Percentiles rank a stretch among this genome's conserved stretches.
Conservation (phyloP, 768 basidiomycete genomes). For the Tulasnella sp. region DNA sequence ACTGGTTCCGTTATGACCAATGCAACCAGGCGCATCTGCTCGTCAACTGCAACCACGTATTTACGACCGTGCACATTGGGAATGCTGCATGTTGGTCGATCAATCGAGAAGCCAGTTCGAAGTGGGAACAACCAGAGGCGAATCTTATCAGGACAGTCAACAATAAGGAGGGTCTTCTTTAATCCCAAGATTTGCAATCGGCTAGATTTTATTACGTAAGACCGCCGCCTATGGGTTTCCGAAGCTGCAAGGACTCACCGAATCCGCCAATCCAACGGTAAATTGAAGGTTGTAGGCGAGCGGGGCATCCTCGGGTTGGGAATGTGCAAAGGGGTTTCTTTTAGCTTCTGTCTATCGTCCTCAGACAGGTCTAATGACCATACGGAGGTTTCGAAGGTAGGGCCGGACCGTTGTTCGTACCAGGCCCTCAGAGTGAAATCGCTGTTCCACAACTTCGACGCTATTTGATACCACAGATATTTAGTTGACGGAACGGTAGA, state of each 20-base stretch:
- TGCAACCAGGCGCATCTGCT: conserved; percentile 54
- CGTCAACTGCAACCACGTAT: conserved; percentile 57
- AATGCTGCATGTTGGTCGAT: background rate
- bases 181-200: background rate
- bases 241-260: background rate
- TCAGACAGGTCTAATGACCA: background rate
- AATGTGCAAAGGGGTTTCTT: background rate
- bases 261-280: background rate
- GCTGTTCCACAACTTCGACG: background rate
- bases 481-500: too few species aligned
- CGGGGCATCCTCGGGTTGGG: background rate
- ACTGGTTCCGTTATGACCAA: conserved; percentile 6
- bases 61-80: conserved; percentile 44
- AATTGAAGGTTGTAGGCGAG: background rate
- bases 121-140: conserved; percentile 17
- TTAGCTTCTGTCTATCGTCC: background rate
- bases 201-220: background rate
- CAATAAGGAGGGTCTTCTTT: conserved; percentile 6
- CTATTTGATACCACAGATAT: background rate
- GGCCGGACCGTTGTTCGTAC: background rate
- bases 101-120: background rate
- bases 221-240: background rate
- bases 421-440: background rate
- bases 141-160: conserved; percentile 14
- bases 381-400: background rate